Conservation (phyloP, 805 yeast species). For the Maudiozyma bulderi region DNA sequence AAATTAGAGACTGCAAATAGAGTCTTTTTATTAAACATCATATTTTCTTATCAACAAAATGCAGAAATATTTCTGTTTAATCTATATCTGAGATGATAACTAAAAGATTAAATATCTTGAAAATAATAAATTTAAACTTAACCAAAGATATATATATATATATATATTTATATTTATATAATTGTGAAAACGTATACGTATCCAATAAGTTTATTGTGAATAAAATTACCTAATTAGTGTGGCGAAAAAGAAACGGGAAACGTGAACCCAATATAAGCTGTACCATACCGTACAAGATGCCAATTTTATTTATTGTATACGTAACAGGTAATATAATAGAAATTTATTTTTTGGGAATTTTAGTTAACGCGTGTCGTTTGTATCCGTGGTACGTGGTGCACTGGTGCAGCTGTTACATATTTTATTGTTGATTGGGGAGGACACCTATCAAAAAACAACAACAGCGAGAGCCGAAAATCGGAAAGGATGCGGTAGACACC, state of each 20-base stretch:
- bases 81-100: background rate
- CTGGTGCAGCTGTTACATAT: too few species aligned
- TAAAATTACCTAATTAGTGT: background rate
- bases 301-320: too few species aligned
- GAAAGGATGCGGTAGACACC: too few species aligned
- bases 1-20: conserved; percentile 17
- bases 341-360: too few species aligned
- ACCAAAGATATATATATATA: background rate
- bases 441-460: too few species aligned
- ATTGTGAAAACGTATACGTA: background rate
- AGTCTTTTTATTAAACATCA: conserved; percentile 10
- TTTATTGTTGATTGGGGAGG: too few species aligned
- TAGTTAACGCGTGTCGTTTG: too few species aligned
- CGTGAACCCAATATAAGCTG: too few species aligned
- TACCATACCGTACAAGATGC: background rate
- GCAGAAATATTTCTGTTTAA: background rate
- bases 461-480: too few species aligned
- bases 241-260: background rate
- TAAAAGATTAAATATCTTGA: background rate
- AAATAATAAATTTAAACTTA: too few species aligned
- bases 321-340: too few species aligned
- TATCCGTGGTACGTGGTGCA: too few species aligned
- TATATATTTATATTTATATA: background rate
- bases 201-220: background rate
- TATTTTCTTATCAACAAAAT: background rate